Evolutionary conservation across 2,329 filamentous ascomycete genomes (phyloP).

Genomic region (Calonectria ilicicola): DNA sequence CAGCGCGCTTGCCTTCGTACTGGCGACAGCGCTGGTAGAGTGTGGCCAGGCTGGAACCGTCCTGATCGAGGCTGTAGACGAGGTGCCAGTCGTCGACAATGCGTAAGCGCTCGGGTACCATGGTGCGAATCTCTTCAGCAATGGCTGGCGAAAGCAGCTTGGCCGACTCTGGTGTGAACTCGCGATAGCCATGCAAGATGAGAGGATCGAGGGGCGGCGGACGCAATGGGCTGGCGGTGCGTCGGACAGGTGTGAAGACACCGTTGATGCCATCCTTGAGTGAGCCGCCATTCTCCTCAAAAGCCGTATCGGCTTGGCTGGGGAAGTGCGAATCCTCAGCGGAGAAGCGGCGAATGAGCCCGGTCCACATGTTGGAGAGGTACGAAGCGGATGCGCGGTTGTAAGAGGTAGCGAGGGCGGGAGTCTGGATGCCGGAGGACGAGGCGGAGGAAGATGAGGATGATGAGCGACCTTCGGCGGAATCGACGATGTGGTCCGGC

Average conservation of each 20-base stretch:
- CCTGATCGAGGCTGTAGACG: slow-evolving; percentile 89
- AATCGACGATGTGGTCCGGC: slow-evolving; percentile 34
- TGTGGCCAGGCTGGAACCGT: slow-evolving; percentile 88
- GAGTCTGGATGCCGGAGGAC: slow-evolving; percentile 41
- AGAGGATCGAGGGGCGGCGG: slow-evolving; percentile 90
- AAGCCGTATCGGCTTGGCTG: slow-evolving; percentile 43
- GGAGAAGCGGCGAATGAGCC: slow-evolving; percentile 76
- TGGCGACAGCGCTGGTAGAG: slow-evolving; percentile 83
- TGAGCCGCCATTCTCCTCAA: slow-evolving; percentile 27
- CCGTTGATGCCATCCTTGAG: slow-evolving; percentile 64
- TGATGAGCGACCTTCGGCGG: slow-evolving; percentile 31
- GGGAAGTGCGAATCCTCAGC: slow-evolving; percentile 55
- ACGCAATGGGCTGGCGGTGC: slow-evolving; percentile 82
- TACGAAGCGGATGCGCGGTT: slow-evolving; percentile 43
- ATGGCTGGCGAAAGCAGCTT: slow-evolving; percentile 78
- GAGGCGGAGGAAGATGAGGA: slow-evolving; percentile 30
- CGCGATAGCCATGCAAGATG: slow-evolving; percentile 73
- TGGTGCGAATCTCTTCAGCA: slow-evolving; percentile 92
- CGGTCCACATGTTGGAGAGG: slow-evolving; percentile 62
- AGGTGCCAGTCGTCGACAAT: slow-evolving; percentile 89
- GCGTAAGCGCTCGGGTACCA: slow-evolving; percentile 88
- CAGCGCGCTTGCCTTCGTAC: slow-evolving; percentile 77
- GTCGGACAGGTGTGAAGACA: slow-evolving; percentile 63
- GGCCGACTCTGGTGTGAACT: slow-evolving; percentile 68
- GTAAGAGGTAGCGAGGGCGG: slow-evolving; percentile 24